Base-by-base conservation (phyloP, 768 basidiomycete species). In the Leucocoprinus sp. region DNA sequence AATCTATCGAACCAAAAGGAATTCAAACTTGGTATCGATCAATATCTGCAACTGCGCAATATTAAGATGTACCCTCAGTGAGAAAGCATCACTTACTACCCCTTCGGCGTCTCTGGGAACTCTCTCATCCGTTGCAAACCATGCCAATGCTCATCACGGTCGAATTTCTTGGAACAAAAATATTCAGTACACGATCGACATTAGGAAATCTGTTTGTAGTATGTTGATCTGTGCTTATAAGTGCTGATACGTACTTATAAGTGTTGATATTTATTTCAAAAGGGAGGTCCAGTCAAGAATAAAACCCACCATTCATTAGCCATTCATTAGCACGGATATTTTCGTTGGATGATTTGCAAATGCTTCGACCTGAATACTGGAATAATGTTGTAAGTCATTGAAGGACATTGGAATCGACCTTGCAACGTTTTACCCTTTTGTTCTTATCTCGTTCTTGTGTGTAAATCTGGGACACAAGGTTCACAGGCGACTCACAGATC, bases 281-380 rank as follows among this genome's bases (percentile, higher is more conserved):
- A 79, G 9, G 80, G 80, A n/a, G 76, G 76, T 0, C 71, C 73
- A 7, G 71, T 71, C 2, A 61, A 56, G 43, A 75, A 79, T 54
- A 65, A 64, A 24, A 70, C 67, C 0, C 60, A 63, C 1, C 58
- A 76, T n/a, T n/a, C n/a, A n/a, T n/a, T n/a, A n/a, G n/a, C n/a
- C n/a, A n/a, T 40, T 65, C 67, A 3, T 71, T 82, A 0, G 70
- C 78, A 0, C 68, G 74, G 41, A 75, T 80, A 33, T 2, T 67
- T 82, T 2, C 69, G 72, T 1, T 82, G 84, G 84, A 84, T 87
- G 82, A 62, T 87, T 23, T 75, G 84, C 24, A 76, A 86, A 54
- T 77, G 74, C 53, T 81, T 84, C 70, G 70, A 70, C 45, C 57
- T 74, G 7, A 63, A 78, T 0, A 69, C 76, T 0, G 82, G 80